A percentile compares a stretch with the other conserved stretches of the same genome.
Conservation (phyloP, 805 yeast genomes). For the Wickerhamiella sergipiensis region DNA sequence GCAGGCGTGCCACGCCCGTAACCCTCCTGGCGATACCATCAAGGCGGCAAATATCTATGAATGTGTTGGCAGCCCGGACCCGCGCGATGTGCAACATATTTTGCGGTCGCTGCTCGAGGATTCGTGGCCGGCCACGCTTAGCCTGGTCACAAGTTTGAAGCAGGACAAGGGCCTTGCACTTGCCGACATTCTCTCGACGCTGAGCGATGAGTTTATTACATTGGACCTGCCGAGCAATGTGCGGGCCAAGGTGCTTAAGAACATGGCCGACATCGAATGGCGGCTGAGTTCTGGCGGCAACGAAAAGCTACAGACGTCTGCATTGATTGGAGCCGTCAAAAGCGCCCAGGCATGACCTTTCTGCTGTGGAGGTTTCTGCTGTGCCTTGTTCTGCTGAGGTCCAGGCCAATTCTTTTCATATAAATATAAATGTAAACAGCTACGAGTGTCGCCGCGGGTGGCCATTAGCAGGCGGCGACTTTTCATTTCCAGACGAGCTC, state of each 20-base stretch:
- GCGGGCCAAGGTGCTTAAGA: conserved; percentile 49
- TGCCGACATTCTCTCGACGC: conserved; percentile 68
- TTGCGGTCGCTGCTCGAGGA: conserved; percentile 68
- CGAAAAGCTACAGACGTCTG: conserved; percentile 80
- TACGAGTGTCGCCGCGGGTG: neutral
- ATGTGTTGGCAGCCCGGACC: conserved; percentile 92
- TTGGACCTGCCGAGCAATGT: conserved; percentile 52
- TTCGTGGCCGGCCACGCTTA: conserved; percentile 71
- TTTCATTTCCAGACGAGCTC: neutral
- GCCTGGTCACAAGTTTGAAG: conserved; percentile 53
- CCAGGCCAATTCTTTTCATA: too few species aligned
- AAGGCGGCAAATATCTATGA: conserved; percentile 71
- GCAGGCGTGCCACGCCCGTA: conserved; percentile 86
- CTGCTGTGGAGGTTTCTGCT: too few species aligned
- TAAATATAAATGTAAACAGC: neutral
- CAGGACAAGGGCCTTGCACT: conserved; percentile 73
- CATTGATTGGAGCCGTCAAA: conserved; percentile 77
- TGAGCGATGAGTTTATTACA: conserved; percentile 54
- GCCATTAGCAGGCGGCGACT: neutral
- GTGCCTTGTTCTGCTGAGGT: too few species aligned
- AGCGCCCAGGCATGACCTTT: conserved; percentile 29
- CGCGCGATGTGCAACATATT: conserved; percentile 63
- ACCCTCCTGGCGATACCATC: conserved; percentile 39
- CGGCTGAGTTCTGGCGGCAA: conserved; percentile 86
- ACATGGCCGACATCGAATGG: conserved; percentile 79